These are phyloP conservation scores for Candida verbasci DNA, from an alignment of 805 yeast genomes.

Conservation along the genomic window DNA sequence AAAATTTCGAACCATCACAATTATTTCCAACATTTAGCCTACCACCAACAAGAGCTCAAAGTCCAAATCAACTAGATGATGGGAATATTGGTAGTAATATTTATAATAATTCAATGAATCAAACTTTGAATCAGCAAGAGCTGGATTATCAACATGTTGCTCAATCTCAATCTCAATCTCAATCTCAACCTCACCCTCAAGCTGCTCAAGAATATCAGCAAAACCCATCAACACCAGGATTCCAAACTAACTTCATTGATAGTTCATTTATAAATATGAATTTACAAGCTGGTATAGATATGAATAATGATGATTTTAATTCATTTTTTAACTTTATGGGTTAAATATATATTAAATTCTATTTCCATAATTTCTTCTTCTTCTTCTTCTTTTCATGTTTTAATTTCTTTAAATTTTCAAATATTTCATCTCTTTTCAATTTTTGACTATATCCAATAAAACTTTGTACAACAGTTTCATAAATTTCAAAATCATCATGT, in stretches of 20 bases:
- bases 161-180: conserved; percentile 1
- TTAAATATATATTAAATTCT: background rate
- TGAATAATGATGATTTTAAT: conserved; percentile 20
- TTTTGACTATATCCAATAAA: conserved; percentile 88
- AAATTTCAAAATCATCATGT: conserved; percentile 64
- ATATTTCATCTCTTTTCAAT: conserved; percentile 48
- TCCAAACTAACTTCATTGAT: conserved; percentile 37
- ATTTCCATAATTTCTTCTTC: conserved; percentile 13
- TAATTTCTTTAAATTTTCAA: conserved; percentile 27
- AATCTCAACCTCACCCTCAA: conserved; percentile 1
- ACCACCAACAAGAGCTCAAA: conserved; percentile 35
- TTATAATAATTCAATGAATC: conserved; percentile 5
- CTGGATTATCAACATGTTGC: background rate
- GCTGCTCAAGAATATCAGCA: conserved; percentile 4
- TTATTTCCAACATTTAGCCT: conserved; percentile 43
- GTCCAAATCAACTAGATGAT: conserved; percentile 18
- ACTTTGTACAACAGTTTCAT: conserved; percentile 85
- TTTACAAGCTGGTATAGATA: conserved; percentile 31
- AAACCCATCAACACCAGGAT: conserved; percentile 21
- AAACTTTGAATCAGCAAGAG: background rate
- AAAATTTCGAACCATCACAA: conserved; percentile 54
- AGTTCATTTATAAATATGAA: conserved; percentile 40
- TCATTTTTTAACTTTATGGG: conserved; percentile 24
- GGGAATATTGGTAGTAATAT: conserved; percentile 9
- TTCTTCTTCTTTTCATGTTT: conserved; percentile 17